phyloP scores from a whole-genome alignment of 108 stramenopile species.

The Phaeodactylum tricornutum region DNA sequence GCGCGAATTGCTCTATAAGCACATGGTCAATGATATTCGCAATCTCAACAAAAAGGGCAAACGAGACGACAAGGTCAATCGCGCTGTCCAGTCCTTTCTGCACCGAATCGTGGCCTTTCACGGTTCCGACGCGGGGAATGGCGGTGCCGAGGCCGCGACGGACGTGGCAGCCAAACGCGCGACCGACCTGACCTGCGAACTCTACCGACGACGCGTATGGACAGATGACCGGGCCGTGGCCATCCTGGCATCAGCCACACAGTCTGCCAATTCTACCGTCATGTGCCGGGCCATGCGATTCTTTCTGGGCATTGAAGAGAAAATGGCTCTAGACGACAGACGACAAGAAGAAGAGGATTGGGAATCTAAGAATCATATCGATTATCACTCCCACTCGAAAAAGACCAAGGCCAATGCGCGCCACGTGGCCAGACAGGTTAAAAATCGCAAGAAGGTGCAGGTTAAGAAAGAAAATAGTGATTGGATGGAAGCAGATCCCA shows the following conservation, averaged over 20 bases:
- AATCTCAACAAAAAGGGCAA: constrained; percentile 84
- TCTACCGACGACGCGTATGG: constrained; percentile 94
- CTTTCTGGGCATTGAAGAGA: constrained; percentile 93
- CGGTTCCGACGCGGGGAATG: constrained; percentile 3
- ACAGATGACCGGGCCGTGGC: constrained; percentile 93
- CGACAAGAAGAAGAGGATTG: constrained; percentile 57
- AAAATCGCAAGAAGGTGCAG: constrained; percentile 52
- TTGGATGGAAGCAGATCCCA: constrained; percentile 28
- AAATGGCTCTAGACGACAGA: constrained; percentile 84
- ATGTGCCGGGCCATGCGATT: constrained; percentile 81
- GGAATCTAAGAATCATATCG: constrained; percentile 51
- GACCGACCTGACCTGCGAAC: constrained; percentile 86
- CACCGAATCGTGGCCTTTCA: constrained; percentile 49
- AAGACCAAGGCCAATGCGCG: constrained; percentile 56
- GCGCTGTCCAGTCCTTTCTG: constrained; percentile 70
- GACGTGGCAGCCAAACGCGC: constrained; percentile 74
- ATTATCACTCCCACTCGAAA: constrained; percentile 68
- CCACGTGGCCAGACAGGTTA: constrained; percentile 46
- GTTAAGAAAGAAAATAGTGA: constrained; percentile 42
- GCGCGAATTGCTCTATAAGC: constrained; percentile 73
- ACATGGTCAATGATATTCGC: constrained; percentile 87
- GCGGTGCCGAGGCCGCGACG: constrained; percentile 40
- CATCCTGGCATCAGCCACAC: constrained; percentile 77
- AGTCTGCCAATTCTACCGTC: constrained; percentile 42
- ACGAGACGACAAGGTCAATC: constrained; percentile 72